phyloP scores from a whole-genome alignment of 768 basidiomycete species.

The Mycena maculata region DNA sequence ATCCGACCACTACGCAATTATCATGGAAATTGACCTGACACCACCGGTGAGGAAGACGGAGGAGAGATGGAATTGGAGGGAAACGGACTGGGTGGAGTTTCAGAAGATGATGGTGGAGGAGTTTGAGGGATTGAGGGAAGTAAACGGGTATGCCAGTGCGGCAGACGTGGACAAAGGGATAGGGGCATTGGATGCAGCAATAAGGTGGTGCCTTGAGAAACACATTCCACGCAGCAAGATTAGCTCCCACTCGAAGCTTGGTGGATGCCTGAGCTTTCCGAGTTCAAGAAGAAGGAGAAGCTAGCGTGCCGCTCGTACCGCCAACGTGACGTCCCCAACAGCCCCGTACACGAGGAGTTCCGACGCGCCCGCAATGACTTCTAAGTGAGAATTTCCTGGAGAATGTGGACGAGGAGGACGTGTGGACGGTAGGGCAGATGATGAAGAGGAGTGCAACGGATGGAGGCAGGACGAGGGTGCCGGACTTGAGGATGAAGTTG shows the following conservation, averaged over 20 bases:
- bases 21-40: background rate
- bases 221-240: background rate
- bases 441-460: background rate
- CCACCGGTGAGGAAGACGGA: background rate
- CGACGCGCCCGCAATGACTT: too few relatives aligned
- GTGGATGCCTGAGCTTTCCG: background rate
- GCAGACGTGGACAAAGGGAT: background rate
- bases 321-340: too few relatives aligned
- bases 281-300: too few relatives aligned
- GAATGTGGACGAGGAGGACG: background rate
- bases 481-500: background rate
- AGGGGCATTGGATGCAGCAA: background rate
- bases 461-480: background rate
- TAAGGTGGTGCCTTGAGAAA: background rate
- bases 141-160: background rate
- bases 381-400: too few relatives aligned
- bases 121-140: background rate
- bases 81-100: background rate
- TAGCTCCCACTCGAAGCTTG: background rate
- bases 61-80: slow-evolving; percentile 1
- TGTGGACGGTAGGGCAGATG: slow-evolving; percentile 5
- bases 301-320: too few relatives aligned
- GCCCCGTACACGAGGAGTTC: too few relatives aligned
- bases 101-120: background rate
- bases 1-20: slow-evolving; percentile 7